Conservation (phyloP, 805 yeast species). For the Huiozyma naganishii region DNA sequence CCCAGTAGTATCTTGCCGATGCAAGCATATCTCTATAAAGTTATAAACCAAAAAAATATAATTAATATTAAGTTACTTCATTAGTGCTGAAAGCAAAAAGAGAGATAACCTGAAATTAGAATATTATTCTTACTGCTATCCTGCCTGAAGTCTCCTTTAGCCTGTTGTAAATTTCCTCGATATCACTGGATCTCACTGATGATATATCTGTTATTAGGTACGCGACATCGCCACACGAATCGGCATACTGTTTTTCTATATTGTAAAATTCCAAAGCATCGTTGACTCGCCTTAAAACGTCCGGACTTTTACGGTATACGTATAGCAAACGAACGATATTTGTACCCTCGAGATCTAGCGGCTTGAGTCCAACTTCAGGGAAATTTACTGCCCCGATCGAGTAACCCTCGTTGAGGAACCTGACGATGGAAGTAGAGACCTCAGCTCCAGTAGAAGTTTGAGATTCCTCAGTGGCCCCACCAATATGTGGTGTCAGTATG, state of each 20-base stretch:
- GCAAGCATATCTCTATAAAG: no score
- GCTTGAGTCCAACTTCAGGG: conserved; percentile 92
- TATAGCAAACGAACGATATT: conserved; percentile 84
- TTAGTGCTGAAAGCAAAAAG: no score
- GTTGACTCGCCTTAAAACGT: conserved; percentile 93
- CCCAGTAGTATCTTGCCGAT: no score
- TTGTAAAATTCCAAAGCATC: conserved; percentile 87
- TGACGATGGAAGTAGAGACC: conserved; percentile 73
- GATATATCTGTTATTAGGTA: conserved; percentile 95
- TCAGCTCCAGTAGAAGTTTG: conserved; percentile 94
- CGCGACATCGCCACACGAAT: conserved; percentile 89
- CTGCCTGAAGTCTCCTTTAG: conserved; percentile 82
- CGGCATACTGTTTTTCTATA: conserved; percentile 94
- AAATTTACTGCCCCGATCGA: conserved; percentile 93
- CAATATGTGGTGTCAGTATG: conserved; percentile 91
- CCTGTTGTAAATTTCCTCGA: conserved; percentile 70
- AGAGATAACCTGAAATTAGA: conserved; percentile 31
- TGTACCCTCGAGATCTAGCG: conserved; percentile 73
- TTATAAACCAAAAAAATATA: no score
- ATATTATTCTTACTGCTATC: conserved; percentile 79
- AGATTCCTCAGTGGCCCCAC: conserved; percentile 98
- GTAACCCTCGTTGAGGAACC: conserved; percentile 90
- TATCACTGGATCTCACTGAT: conserved; percentile 68
- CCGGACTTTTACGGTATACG: conserved; percentile 95
- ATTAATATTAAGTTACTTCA: no score